Percentiles rank a stretch among this genome's conserved stretches.
phyloP scores from a whole-genome alignment of 306 rosid genomes.

The Lagenaria siceraria region DNA sequence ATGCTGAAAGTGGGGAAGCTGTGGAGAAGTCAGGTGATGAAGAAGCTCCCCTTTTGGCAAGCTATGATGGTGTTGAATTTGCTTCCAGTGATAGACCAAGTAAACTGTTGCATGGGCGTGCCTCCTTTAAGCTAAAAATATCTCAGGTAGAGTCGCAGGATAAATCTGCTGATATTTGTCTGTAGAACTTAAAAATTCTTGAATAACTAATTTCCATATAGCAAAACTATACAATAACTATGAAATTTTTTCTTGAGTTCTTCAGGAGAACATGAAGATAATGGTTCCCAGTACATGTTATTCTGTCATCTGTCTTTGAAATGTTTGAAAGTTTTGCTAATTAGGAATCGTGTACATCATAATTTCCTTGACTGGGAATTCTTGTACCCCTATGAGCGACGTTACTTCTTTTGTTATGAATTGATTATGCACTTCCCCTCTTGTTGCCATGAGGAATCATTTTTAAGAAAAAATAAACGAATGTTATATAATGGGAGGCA shows the following conservation, averaged over 20 bases:
- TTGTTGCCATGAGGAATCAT: neutral
- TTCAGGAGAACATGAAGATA: neutral
- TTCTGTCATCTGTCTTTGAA: neutral
- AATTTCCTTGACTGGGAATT: neutral
- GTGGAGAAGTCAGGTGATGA: constrained; percentile 73
- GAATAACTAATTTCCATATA: neutral
- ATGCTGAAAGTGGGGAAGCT: constrained; percentile 50
- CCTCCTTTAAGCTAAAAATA: constrained; percentile 90
- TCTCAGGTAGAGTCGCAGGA: constrained; percentile 51
- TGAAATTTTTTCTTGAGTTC: neutral
- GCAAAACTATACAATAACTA: neutral
- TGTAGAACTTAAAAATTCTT: neutral
- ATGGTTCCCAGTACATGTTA: neutral
- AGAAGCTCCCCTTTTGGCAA: constrained; percentile 79
- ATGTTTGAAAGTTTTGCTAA: neutral
- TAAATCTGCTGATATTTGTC: neutral
- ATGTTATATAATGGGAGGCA: neutral
- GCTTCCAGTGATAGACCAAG: constrained; percentile 53
- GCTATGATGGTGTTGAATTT: constrained; percentile 72
- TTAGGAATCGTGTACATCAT: neutral
- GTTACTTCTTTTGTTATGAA: neutral
- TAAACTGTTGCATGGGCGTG: constrained; percentile 69
- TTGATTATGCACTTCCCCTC: neutral
- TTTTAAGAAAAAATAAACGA: neutral
- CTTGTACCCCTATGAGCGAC: neutral